These are phyloP conservation scores for Saccharomyces pastorianus DNA, from an alignment of 1,139 yeast genomes.

Conservation along the genomic window DNA sequence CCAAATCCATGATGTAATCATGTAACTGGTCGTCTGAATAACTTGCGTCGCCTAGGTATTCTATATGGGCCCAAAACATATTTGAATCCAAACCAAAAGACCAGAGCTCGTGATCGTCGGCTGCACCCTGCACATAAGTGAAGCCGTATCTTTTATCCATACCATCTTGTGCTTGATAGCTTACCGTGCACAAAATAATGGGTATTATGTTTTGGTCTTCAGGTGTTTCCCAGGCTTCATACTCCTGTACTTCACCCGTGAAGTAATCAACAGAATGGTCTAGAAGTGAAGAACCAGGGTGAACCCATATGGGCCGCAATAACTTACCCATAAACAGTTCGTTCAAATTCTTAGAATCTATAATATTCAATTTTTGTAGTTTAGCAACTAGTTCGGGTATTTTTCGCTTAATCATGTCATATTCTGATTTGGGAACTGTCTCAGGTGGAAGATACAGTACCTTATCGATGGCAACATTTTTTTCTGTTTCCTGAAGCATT, in stretches of 20 bases:
- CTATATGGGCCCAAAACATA: constrained; percentile 48
- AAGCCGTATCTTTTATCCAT: constrained; percentile 39
- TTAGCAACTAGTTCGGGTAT: constrained; percentile 46
- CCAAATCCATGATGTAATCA: constrained; percentile 20
- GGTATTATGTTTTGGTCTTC: constrained; percentile 34
- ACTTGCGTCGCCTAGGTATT: constrained; percentile 32
- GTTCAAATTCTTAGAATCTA: constrained; percentile 33
- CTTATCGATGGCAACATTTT: constrained; percentile 16
- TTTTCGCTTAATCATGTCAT: constrained; percentile 40
- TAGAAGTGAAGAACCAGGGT: constrained; percentile 44
- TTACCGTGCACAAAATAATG: constrained; percentile 55
- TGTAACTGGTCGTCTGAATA: constrained; percentile 36
- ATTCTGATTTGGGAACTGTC: constrained; percentile 54
- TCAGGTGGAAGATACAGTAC: constrained; percentile 44
- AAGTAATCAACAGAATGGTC: constrained; percentile 18
- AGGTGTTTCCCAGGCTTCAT: constrained; percentile 17
- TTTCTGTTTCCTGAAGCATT: constrained; percentile 28
- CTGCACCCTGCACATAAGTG: constrained; percentile 81
- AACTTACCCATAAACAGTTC: constrained; percentile 37
- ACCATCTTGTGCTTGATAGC: constrained; percentile 52
- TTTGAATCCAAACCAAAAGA: constrained; percentile 47
- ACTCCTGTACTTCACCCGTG: constrained; percentile 22
- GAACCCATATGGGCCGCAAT: constrained; percentile 62
- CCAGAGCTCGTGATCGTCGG: constrained; percentile 92
- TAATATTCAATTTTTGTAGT: constrained; percentile 36